Evolutionary conservation across 352 stramenopile genomes (phyloP), one percentile per base, ranked within the genome.

Genomic region (Saprolegnia diclina): DNA sequence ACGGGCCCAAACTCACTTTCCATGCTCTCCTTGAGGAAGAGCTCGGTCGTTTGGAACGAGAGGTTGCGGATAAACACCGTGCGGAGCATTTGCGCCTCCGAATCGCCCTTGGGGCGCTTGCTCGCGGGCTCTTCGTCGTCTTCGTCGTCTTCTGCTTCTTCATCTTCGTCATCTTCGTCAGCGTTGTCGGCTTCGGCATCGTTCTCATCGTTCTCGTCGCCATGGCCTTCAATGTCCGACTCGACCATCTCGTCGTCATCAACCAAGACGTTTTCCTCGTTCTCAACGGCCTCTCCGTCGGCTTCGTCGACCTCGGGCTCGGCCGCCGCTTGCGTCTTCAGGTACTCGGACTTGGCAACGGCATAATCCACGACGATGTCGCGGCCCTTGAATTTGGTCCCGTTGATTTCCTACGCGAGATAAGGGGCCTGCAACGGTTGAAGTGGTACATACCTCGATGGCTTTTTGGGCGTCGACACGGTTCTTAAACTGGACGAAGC

Each of bases 331-430:
- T 81, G 69, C 65, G 90, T 80, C 66, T 85, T 81, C 29, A 90
- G 35, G 59, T 92, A 92, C 67, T 94, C 87, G 18, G 76, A 74
- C 72, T 94, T 92, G 13, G 84, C 81, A 29, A 94, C 64, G 42
- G 86, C 86, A 73, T 89, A 91, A 79, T 94, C 86, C 35, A 94
- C 86, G 70, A 92, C 83, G 77, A 94, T 91, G 71, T 91, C 80
- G 53, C 86, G 83, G 50, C 84, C 86, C 64, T 91, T 91, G 35
- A 94, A 73, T 61, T 92, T 92, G 32, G 72, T 72, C 65, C 83
- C 85, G 59, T 92, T 94, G 26, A 90, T 74, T 38, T 85, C 82
- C 65, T 64, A 71, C 3, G 52, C 7, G 16, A 67, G 9, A 40
- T 65, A 54, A 64, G 19, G 7, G 4, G 26, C 19, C 42, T 21